phyloP scores from a whole-genome alignment of 345 rosid species.

The Laguncularia racemosa region DNA sequence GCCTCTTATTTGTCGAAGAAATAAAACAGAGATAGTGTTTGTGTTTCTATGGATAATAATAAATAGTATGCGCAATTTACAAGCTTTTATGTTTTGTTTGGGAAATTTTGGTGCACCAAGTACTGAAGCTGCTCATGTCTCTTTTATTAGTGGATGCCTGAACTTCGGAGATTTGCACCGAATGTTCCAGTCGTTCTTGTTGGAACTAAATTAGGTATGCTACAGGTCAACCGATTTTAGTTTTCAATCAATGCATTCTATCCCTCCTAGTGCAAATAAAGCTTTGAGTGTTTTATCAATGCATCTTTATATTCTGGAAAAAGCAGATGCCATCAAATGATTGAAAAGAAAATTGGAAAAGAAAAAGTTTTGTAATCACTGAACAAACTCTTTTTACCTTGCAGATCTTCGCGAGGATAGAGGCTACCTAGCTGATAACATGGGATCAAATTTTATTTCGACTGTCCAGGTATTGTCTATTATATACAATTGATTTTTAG shows the following conservation, averaged over 20 bases:
- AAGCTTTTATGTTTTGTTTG: neutral
- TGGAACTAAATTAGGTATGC: constrained; percentile 78
- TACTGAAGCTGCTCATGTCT: neutral
- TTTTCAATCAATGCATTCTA: neutral
- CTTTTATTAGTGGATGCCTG: constrained; percentile 35
- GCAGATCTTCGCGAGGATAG: constrained; percentile 81
- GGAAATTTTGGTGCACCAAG: constrained; percentile 1
- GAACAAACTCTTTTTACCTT: constrained; percentile 1
- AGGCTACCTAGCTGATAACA: constrained; percentile 60
- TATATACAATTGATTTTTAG: neutral
- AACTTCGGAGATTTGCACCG: constrained; percentile 41
- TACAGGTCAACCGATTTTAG: neutral
- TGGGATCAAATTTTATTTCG: constrained; percentile 67
- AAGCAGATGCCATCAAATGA: too few relatives aligned
- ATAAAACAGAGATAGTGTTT: too few relatives aligned
- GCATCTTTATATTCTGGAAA: too few relatives aligned
- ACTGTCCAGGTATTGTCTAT: constrained; percentile 51
- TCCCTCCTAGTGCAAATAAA: neutral
- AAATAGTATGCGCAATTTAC: too few relatives aligned
- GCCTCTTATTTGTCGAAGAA: too few relatives aligned
- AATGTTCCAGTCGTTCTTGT: constrained; percentile 81
- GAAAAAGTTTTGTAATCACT: neutral
- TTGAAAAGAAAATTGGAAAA: too few relatives aligned
- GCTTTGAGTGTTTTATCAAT: neutral
- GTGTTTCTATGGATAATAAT: too few relatives aligned